Evolutionary conservation across 2,329 filamentous ascomycete species (phyloP).

Genomic region (Talaromyces islandicus): DNA sequence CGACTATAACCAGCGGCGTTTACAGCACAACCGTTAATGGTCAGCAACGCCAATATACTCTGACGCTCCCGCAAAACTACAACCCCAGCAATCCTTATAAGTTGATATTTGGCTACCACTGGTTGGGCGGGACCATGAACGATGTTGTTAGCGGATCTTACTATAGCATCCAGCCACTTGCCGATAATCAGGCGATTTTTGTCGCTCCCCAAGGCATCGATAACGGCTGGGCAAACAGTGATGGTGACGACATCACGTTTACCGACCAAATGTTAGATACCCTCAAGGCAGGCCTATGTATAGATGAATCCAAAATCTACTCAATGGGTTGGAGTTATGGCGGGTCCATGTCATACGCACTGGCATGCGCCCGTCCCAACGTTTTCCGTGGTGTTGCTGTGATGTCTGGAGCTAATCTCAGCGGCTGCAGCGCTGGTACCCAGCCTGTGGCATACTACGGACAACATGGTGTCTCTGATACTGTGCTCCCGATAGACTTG

Average conservation of each 20-base stretch:
- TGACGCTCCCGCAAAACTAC: not conserved
- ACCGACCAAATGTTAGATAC: slow-evolving; percentile 4
- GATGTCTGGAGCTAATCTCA: slow-evolving; percentile 5
- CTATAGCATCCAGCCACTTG: slow-evolving; percentile 2
- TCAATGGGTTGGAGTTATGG: slow-evolving; percentile 7
- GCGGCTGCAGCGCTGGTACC: slow-evolving; percentile 1
- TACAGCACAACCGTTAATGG: slow-evolving; percentile 1
- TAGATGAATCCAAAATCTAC: slow-evolving; percentile 1
- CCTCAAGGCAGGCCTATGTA: not conserved
- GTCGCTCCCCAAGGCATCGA: slow-evolving; percentile 4
- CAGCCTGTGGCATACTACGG: slow-evolving; percentile 5
- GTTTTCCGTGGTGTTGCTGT: slow-evolving; percentile 5
- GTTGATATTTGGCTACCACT: slow-evolving; percentile 5
- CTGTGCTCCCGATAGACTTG: not conserved
- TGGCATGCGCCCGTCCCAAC: slow-evolving; percentile 2
- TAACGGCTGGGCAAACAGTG: slow-evolving; percentile 1
- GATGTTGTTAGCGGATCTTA: slow-evolving; percentile 4
- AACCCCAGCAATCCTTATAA: not conserved
- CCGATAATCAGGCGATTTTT: not conserved
- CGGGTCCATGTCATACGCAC: slow-evolving; percentile 5
- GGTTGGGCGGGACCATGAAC: not conserved
- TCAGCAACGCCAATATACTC: slow-evolving; percentile 1
- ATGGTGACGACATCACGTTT: not conserved
- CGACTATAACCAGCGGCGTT: not conserved
- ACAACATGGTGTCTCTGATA: slow-evolving; percentile 5